Evolutionary conservation across 345 rosid species (phyloP), one percentile per base, ranked within the genome.

Genomic region (Clausena lansium): DNA sequence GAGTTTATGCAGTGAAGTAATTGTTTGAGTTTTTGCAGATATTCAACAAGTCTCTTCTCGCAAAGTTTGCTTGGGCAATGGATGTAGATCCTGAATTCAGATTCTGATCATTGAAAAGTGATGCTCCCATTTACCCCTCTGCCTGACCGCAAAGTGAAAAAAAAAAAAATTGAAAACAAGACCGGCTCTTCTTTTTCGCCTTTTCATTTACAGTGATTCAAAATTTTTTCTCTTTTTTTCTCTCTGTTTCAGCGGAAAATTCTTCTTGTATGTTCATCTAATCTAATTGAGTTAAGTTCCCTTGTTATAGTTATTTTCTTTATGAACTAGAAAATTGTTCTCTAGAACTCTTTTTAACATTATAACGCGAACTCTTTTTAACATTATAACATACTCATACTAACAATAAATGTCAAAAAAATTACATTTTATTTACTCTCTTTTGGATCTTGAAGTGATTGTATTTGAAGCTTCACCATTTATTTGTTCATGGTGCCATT

Each of bases 11-110:
- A 5, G 57, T 38, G 10, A 32, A 7, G 19, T 50, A 20, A 45
- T 28, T 13, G 30, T 28, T 25, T 33, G 19, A 25, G 20, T 39
- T 81, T 39, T 67, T 76, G 52, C 97, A 96, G 99, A 90, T 96
- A 19, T 96, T 96, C 88, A 88, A 89, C 86, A 96, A 96, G 86
- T 88, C 98, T 55, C 94, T 96, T 69, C 84, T 96, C 82, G 99
- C 91, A 33, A 96, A 96, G 80, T 92, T 94, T 73, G 85, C 97
- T 1, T 94, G 98, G 99, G 94, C 99, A 14, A 94, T 96, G 99
- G 98, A 96, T 45, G 99, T 87, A 19, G 98, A 94, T 66, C 98
- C 98, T 0, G 89, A 83, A 54, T 96, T 90, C 91, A 92, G 97
- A 90, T 96, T 96, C 92, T 92, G 87, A 84, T 78, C 27, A 5